Evolutionary conservation across 2,329 filamentous ascomycete species (phyloP).

Genomic region (Trichophyton mentagrophytes): DNA sequence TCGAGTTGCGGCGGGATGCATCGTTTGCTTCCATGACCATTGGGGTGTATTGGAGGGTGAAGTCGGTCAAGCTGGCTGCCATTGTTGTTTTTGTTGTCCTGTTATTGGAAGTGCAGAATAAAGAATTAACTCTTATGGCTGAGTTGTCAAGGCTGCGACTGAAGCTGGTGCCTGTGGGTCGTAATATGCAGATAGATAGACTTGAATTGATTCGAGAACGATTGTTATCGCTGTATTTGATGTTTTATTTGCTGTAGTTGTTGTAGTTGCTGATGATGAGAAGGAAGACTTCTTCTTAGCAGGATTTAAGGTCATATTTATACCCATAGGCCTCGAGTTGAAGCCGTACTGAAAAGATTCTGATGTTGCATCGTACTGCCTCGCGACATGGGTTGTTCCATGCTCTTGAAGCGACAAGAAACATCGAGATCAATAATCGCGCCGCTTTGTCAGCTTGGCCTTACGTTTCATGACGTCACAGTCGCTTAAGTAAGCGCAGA

Average conservation of each 20-base stretch:
- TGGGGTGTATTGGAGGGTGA: conserved; percentile 1
- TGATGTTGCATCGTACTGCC: not conserved
- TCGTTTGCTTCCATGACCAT: not conserved
- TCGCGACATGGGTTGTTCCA: not conserved
- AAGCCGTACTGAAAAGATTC: not conserved
- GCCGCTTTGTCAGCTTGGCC: not conserved
- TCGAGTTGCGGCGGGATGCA: not conserved
- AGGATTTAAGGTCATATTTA: not conserved
- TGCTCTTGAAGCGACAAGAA: not conserved
- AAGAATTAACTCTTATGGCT: not conserved
- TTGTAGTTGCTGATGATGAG: not conserved
- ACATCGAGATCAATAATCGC: not conserved
- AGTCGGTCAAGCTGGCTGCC: conserved; percentile 4
- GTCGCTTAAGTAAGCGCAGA: not conserved
- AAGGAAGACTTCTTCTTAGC: not conserved
- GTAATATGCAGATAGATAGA: not conserved
- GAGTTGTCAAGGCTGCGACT: not conserved
- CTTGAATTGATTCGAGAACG: not conserved
- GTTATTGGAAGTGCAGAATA: not conserved
- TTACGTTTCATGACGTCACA: not conserved
- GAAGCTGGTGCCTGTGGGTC: not conserved
- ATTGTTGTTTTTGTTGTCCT: not conserved
- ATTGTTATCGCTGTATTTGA: too few relatives aligned
- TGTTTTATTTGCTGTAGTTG: not conserved
- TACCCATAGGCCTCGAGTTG: not conserved